A percentile compares a stretch with the other conserved stretches of the same genome.
Conservation (phyloP, 129 eudicot genomes). For the Solidago caesia region DNA sequence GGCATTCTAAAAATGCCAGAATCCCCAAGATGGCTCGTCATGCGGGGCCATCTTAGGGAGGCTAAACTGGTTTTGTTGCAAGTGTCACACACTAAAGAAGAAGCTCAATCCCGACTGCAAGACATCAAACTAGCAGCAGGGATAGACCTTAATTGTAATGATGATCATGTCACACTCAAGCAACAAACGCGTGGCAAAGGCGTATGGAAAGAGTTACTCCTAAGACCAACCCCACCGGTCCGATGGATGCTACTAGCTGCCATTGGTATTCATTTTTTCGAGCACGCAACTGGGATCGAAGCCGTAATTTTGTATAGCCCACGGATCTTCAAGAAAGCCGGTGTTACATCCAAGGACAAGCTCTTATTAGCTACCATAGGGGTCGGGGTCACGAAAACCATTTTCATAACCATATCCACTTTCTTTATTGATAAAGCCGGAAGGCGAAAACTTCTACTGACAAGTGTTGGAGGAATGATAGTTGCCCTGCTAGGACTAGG, state of each 20-base stretch:
- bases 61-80: conserved; percentile 43
- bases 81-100: conserved; percentile 46
- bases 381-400: conserved; percentile 53
- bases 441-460: conserved; percentile 54
- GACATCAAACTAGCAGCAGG: conserved; percentile 62
- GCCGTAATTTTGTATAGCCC: conserved; percentile 78
- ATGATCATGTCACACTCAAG: conserved; percentile 35
- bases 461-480: conserved; percentile 64
- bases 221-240: conserved; percentile 60
- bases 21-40: conserved; percentile 83
- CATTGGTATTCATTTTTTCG: conserved; percentile 79
- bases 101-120: conserved; percentile 53
- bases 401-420: conserved; percentile 50
- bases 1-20: conserved; percentile 74
- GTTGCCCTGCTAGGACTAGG: conserved; percentile 51
- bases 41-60: conserved; percentile 62
- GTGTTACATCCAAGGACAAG: conserved; percentile 39
- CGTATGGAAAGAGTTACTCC: conserved; percentile 61
- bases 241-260: conserved; percentile 69
- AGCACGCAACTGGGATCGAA: conserved; percentile 79
- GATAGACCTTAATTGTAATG: conserved; percentile 42
- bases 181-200: conserved; percentile 33
- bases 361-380: conserved; percentile 62
- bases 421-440: conserved; percentile 61
- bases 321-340: conserved; percentile 64